Evolutionary conservation across 2,329 filamentous ascomycete species (phyloP).

Genomic region (Aspergillaceae sp.): DNA sequence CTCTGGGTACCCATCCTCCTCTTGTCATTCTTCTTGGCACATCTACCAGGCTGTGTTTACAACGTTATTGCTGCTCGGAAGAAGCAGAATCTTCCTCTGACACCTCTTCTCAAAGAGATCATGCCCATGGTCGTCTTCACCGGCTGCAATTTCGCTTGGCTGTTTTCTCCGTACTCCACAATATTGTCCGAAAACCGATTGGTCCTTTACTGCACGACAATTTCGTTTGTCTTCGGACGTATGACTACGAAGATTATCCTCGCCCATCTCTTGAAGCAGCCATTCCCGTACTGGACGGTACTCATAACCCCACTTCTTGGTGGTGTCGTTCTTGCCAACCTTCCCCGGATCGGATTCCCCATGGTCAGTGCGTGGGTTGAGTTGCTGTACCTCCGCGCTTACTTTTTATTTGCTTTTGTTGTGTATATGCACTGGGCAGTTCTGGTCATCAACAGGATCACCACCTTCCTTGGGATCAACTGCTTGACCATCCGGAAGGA

Average conservation of each 20-base stretch:
- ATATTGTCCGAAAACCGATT: slow-evolving; percentile 78
- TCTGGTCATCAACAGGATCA: slow-evolving; percentile 84
- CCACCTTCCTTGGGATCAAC: slow-evolving; percentile 84
- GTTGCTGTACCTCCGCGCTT: slow-evolving; percentile 71
- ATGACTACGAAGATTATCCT: slow-evolving; percentile 99
- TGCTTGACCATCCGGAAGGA: slow-evolving; percentile 68
- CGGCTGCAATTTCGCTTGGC: slow-evolving; percentile 66
- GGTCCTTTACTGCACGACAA: slow-evolving; percentile 81
- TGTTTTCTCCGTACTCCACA: slow-evolving; percentile 80
- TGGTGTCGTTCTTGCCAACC: slow-evolving; percentile 72
- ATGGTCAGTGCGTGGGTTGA: slow-evolving; percentile 59
- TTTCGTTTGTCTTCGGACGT: slow-evolving; percentile 94
- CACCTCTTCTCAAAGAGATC: slow-evolving; percentile 88
- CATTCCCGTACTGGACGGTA: slow-evolving; percentile 94
- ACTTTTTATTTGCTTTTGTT: slow-evolving; percentile 73
- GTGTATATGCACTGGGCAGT: slow-evolving; percentile 91
- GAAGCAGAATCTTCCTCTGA: slow-evolving; percentile 61
- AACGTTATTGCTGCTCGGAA: slow-evolving; percentile 75
- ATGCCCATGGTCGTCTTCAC: slow-evolving; percentile 80
- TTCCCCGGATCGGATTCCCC: slow-evolving; percentile 66
- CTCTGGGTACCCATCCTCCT: slow-evolving; percentile 73
- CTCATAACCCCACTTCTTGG: slow-evolving; percentile 80
- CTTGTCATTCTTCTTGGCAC: slow-evolving; percentile 57
- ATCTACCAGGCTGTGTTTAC: slow-evolving; percentile 80
- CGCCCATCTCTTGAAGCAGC: slow-evolving; percentile 83